These are phyloP conservation scores for Lentinula guzmanii DNA, from an alignment of 768 basidiomycete genomes.

Conservation along the genomic window DNA sequence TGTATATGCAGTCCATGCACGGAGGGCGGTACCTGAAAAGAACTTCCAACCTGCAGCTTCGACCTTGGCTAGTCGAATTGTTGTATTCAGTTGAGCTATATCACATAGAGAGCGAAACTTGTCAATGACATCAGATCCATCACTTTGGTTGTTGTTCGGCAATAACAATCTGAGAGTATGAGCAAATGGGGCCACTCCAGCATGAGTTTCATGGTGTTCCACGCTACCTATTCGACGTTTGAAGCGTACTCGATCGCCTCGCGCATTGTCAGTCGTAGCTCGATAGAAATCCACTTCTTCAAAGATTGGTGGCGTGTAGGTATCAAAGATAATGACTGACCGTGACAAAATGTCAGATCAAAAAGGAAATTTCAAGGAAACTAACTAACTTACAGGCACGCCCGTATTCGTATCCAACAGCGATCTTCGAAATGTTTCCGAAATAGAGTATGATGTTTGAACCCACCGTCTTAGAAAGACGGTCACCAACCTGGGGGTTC, in stretches of 20 bases:
- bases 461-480: conserved; percentile 42
- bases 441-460: conserved; percentile 50
- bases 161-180: conserved; percentile 64
- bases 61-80: conserved; percentile 33
- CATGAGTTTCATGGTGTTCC: conserved; percentile 45
- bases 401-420: conserved; percentile 50
- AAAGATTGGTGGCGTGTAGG: conserved; percentile 56
- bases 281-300: conserved; percentile 57
- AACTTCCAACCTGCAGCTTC: conserved; percentile 45
- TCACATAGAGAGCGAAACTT: conserved; percentile 51
- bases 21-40: conserved; percentile 43
- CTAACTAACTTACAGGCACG: conserved; percentile 49
- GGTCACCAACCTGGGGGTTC: conserved; percentile 50
- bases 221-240: conserved; percentile 55
- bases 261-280: conserved; percentile 33
- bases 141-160: conserved; percentile 33
- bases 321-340: conserved; percentile 64
- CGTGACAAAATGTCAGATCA: conserved; percentile 10
- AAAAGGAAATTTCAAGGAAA: background rate
- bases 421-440: conserved; percentile 53
- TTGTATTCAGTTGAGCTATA: conserved; percentile 35
- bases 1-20: conserved; percentile 38
- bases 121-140: conserved; percentile 31
- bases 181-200: conserved; percentile 59
- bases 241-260: conserved; percentile 25